Conservation (phyloP, 1,139 yeast genomes). For the Yamadazyma triangularis region DNA sequence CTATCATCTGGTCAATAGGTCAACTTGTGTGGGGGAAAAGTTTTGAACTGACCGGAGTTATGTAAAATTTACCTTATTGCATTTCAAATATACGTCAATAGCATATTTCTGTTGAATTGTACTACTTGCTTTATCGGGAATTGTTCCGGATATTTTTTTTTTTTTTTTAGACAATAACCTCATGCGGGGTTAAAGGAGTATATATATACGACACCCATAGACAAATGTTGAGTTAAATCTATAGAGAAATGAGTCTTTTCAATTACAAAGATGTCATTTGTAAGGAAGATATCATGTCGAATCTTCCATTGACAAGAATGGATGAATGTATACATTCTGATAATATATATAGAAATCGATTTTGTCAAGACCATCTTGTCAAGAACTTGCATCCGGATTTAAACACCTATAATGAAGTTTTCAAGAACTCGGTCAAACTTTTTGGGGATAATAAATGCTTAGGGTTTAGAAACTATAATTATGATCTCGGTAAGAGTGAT, state of each 20-base stretch:
- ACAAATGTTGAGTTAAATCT: too few species aligned
- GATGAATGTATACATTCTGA: slow-evolving; percentile 4
- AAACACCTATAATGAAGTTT: slow-evolving; percentile 25
- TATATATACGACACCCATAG: too few species aligned
- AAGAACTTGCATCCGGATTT: slow-evolving; percentile 16
- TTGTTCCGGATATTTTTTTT: too few species aligned
- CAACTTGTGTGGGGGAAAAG: too few species aligned
- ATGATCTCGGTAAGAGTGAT: slow-evolving; percentile 14
- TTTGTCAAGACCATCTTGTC: slow-evolving; percentile 5
- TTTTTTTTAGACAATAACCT: too few species aligned
- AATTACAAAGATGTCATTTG: slow-evolving; percentile 2
- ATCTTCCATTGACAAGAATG: slow-evolving; percentile 11
- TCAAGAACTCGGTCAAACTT: slow-evolving; percentile 19
- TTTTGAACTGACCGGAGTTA: too few species aligned
- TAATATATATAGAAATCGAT: slow-evolving; percentile 11
- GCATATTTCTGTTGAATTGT: too few species aligned
- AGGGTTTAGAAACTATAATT: slow-evolving; percentile 20
- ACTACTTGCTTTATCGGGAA: too few species aligned
- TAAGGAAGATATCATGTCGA: slow-evolving; percentile 9
- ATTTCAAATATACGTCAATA: too few species aligned
- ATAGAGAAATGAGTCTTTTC: slow-evolving; percentile 9
- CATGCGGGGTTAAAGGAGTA: too few species aligned
- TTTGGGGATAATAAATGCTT: slow-evolving; percentile 24
- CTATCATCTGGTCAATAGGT: too few species aligned
- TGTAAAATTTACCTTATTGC: too few species aligned